Evolutionary conservation across 139 green algal species (phyloP).

Genomic region (Chlamydomonas urium): DNA sequence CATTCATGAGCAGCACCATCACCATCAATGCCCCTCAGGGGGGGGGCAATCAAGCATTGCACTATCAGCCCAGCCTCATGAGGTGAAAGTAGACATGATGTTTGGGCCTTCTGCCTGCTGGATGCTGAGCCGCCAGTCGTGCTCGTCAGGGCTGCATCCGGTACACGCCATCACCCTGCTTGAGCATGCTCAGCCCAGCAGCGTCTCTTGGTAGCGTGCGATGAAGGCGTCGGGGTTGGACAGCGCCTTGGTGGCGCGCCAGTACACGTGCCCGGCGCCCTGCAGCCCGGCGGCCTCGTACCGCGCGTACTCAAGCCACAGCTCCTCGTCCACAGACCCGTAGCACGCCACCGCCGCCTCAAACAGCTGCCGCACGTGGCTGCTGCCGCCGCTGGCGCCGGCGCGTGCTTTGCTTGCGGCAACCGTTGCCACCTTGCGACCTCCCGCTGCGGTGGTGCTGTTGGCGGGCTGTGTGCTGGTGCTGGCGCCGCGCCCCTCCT

Average conservation of each 20-base stretch:
- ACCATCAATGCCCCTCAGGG: too few relatives aligned
- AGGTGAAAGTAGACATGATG: too few relatives aligned
- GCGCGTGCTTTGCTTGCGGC: neutral
- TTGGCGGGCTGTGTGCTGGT: neutral
- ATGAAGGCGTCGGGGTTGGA: slow-evolving; percentile 47
- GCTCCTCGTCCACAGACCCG: slow-evolving; percentile 35
- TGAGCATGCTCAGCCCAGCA: too few relatives aligned
- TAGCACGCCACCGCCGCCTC: slow-evolving; percentile 51
- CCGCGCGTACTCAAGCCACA: slow-evolving; percentile 63
- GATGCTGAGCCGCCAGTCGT: too few relatives aligned
- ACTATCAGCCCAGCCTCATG: too few relatives aligned
- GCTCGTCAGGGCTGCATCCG: too few relatives aligned
- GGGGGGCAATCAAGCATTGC: too few relatives aligned
- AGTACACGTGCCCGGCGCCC: slow-evolving; percentile 54
- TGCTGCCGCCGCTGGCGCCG: neutral
- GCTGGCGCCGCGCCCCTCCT: neutral
- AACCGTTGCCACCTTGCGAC: neutral
- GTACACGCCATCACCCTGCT: too few relatives aligned
- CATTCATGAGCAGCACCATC: too few relatives aligned
- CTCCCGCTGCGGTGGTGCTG: neutral
- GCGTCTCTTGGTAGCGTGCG: slow-evolving; percentile 14
- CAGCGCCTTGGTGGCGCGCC: slow-evolving; percentile 62
- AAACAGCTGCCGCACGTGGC: slow-evolving; percentile 34
- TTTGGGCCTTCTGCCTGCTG: too few relatives aligned
- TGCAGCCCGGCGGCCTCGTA: slow-evolving; percentile 24